Evolutionary conservation across 805 yeast genomes (phyloP).

Genomic region (Zygosaccharomyces rouxii): DNA sequence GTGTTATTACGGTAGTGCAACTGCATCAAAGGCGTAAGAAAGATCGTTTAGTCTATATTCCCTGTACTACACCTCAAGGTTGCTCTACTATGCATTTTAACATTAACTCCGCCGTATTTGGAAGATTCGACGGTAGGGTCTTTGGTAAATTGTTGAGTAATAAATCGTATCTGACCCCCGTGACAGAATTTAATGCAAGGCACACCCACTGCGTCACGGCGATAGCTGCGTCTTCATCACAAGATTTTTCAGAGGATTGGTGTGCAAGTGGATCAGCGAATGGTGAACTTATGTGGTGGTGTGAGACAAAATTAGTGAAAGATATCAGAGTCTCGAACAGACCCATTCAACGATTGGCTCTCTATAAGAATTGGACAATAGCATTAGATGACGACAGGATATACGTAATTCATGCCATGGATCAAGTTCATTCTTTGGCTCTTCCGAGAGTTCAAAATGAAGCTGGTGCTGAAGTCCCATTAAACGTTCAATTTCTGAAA

Average conservation of each 20-base stretch:
- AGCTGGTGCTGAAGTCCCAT: slow-evolving; percentile 4
- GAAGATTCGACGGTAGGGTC: slow-evolving; percentile 36
- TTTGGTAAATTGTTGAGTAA: slow-evolving; percentile 34
- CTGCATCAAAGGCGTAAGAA: slow-evolving; percentile 28
- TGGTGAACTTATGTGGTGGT: slow-evolving; percentile 36
- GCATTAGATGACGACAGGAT: slow-evolving; percentile 24
- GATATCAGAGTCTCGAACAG: slow-evolving; percentile 19
- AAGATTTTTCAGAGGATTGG: slow-evolving; percentile 25
- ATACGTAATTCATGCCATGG: slow-evolving; percentile 26
- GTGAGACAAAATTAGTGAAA: slow-evolving; percentile 23
- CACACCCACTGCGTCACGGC: slow-evolving; percentile 34
- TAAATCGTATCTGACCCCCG: slow-evolving; percentile 34
- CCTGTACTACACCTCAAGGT: slow-evolving; percentile 37
- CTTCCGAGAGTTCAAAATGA: slow-evolving; percentile 14
- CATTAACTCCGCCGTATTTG: slow-evolving; percentile 34
- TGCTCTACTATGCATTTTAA: slow-evolving; percentile 36
- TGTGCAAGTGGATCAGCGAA: slow-evolving; percentile 33
- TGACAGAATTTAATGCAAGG: slow-evolving; percentile 28
- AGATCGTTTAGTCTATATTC: slow-evolving; percentile 33
- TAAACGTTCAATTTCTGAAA: slow-evolving; percentile 24
- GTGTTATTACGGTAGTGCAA: slow-evolving; percentile 33
- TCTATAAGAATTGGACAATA: slow-evolving; percentile 25
- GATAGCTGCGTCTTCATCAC: slow-evolving; percentile 24
- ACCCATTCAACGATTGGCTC: slow-evolving; percentile 21
- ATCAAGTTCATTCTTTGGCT: slow-evolving; percentile 14